Base-by-base conservation (phyloP, 108 stramenopile species). In the Pseudonitzschia delicatissima region DNA sequence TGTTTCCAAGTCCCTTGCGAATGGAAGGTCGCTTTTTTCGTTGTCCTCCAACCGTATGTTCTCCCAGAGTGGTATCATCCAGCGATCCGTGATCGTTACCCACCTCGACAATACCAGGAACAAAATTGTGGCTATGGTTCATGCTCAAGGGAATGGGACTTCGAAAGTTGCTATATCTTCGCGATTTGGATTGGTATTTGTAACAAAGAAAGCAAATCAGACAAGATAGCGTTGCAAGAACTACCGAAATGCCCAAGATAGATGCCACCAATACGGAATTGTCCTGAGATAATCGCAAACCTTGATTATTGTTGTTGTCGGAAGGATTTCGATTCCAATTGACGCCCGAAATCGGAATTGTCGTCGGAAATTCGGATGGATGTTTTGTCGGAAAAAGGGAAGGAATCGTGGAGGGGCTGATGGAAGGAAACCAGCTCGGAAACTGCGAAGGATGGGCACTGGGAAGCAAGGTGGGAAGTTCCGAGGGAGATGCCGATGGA, bases 41-140 rank as follows among this genome's bases (percentile, higher is more conserved):
- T 53, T 60, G 21, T 23, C 51, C 45, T 45, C 62, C 66, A 26
- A 64, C 64, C 9, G 68, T 74, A 1, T 52, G 61, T 2, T 80
- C 79, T 9, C 79, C 79, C 13, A 74, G 21, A 2, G 73, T 64
- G 1, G 79, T 80, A 33, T 74, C 67, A 4, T 69, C 79, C n/a
- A 80, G 55, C 3, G 79, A 80, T 45, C 47, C 51, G 18, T 48
- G 62, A 15, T 80, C 73, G 26, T 73, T 45, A 44, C 51, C 48
- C 53, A 73, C 34, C 33, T 67, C 53, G 13, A 74, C 70, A 9
- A 69, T 47, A 6, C 66, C 52, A 13, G 66, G 73, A 21, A 74
- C 50, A 15, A 52, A 52, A 7, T 50, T 34, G 5, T 31, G 31
- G 9, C n/a, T 23, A 45, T 52, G 25, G 32, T 31, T 26, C 29